Conservation (phyloP, 2,329 filamentous ascomycete genomes). For the Myriosclerotinia duriaeana region DNA sequence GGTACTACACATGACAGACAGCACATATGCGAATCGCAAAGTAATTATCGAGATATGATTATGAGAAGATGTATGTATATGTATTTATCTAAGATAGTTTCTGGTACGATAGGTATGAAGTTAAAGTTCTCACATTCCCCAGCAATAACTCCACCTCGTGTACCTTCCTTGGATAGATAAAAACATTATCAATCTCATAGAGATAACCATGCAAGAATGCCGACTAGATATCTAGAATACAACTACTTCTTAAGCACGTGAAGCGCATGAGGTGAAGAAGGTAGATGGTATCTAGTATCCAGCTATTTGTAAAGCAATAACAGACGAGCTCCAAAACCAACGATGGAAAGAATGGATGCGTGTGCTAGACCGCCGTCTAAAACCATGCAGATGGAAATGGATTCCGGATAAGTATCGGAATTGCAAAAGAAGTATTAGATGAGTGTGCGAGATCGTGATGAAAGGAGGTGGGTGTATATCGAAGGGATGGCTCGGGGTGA, state of each 20-base stretch:
- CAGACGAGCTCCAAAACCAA: not conserved
- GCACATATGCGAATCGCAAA: not conserved
- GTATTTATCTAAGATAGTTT: not conserved
- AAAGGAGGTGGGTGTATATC: too few relatives aligned
- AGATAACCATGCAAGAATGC: not conserved
- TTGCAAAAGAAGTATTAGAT: too few relatives aligned
- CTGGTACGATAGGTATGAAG: not conserved
- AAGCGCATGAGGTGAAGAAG: not conserved
- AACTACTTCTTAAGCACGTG: too few relatives aligned
- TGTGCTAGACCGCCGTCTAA: constrained; percentile 1
- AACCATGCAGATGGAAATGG: not conserved
- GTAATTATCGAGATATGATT: not conserved
- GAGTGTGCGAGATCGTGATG: too few relatives aligned
- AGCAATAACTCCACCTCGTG: not conserved
- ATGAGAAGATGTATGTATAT: not conserved
- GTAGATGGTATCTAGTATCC: not conserved
- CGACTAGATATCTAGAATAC: not conserved
- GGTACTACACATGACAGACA: too few relatives aligned
- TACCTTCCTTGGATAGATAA: not conserved
- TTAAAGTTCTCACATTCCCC: not conserved
- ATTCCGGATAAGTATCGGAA: not conserved
- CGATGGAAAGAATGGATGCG: not conserved
- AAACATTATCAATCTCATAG: not conserved
- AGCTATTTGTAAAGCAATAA: not conserved
- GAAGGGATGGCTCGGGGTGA: too few relatives aligned